Conservation (phyloP, 768 basidiomycete species). For the Naganishia vaughanmartiniae region DNA sequence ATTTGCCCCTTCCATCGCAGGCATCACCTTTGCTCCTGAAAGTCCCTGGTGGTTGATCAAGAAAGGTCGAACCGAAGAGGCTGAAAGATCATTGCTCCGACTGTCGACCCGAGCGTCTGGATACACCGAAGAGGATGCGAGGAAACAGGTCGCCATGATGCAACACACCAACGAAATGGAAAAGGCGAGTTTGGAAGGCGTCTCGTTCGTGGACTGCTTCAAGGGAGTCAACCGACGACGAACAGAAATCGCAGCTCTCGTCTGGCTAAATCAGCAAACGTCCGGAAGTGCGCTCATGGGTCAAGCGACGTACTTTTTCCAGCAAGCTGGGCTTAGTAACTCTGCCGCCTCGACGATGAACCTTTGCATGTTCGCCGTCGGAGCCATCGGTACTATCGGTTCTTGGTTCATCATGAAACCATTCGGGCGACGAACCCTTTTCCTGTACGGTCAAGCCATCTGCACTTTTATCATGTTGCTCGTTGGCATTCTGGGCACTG, state of each 20-base stretch:
- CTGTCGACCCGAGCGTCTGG: slow-evolving; percentile 23
- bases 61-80: slow-evolving; percentile 40
- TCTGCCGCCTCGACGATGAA: slow-evolving; percentile 36
- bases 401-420: slow-evolving; percentile 39
- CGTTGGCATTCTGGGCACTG: slow-evolving; percentile 37
- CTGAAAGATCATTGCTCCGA: slow-evolving; percentile 33
- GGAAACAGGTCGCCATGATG: slow-evolving; percentile 38
- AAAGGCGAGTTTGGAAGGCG: slow-evolving; percentile 31
- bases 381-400: slow-evolving; percentile 40
- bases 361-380: slow-evolving; percentile 34
- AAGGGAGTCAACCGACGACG: slow-evolving; percentile 39
- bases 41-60: slow-evolving; percentile 50
- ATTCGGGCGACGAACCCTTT: slow-evolving; percentile 47
- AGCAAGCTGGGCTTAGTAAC: slow-evolving; percentile 21
- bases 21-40: slow-evolving; percentile 33
- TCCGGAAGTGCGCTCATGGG: slow-evolving; percentile 27
- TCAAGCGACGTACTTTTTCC: slow-evolving; percentile 26
- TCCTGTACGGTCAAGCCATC: slow-evolving; percentile 23
- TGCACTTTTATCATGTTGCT: slow-evolving; percentile 39
- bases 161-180: slow-evolving; percentile 42
- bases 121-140: slow-evolving; percentile 33
- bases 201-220: slow-evolving; percentile 37
- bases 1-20: slow-evolving; percentile 40
- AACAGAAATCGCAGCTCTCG: slow-evolving; percentile 41
- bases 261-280: slow-evolving; percentile 21